A percentile compares a stretch with the other conserved stretches of the same genome.
phyloP scores from a whole-genome alignment of 192 early-diverging fungal species.

The Entomortierella parvispora region DNA sequence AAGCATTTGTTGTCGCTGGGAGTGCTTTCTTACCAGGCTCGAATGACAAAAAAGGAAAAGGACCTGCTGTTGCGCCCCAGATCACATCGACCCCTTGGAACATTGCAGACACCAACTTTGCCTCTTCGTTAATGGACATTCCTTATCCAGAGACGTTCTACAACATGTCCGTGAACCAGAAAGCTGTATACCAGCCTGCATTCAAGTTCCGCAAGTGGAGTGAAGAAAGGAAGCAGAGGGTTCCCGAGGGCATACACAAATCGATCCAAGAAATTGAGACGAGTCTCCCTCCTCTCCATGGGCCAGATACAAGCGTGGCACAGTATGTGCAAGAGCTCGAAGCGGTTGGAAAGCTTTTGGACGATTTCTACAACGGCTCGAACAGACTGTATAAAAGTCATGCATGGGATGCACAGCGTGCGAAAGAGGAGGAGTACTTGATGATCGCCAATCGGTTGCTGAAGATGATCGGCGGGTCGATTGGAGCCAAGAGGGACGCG shows the following conservation, averaged over 20 bases:
- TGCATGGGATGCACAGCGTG: conserved; percentile 1
- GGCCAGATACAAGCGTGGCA: neutral
- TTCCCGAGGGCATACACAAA: neutral
- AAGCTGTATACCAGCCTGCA: conserved; percentile 13
- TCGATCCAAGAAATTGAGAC: conserved; percentile 10
- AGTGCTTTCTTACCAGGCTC: no score
- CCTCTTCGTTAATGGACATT: no score
- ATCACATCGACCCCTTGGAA: no score
- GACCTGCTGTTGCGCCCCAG: no score
- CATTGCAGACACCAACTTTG: no score
- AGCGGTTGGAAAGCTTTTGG: neutral
- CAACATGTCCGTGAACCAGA: conserved; percentile 3
- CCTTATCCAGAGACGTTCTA: no score
- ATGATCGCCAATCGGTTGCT: conserved; percentile 2
- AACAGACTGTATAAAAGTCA: neutral
- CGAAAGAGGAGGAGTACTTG: conserved; percentile 2
- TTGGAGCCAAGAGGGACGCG: neutral
- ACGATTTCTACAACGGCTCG: conserved; percentile 8
- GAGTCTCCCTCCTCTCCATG: neutral
- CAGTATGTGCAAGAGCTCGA: neutral
- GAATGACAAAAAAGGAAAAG: no score
- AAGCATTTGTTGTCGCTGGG: no score
- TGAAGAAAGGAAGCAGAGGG: neutral
- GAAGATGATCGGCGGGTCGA: conserved; percentile 2
- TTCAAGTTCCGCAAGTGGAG: neutral